Evolutionary conservation across 2,329 filamentous ascomycete species (phyloP).

Genomic region (Biscogniauxia mediterranea): DNA sequence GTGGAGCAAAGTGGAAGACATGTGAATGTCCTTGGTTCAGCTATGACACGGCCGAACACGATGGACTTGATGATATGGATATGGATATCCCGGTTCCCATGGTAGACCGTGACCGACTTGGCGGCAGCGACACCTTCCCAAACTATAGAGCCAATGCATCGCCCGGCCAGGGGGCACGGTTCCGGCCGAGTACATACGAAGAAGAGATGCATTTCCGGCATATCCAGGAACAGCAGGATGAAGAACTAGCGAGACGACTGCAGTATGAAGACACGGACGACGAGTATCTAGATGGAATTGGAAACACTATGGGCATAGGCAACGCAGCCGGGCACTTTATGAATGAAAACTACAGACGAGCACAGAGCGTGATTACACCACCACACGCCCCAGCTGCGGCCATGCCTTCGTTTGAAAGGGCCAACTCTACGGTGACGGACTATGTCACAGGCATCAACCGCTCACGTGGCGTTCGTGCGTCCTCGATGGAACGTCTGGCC

Average conservation of each 20-base stretch:
- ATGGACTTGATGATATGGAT: conserved; percentile 54
- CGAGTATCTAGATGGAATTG: conserved; percentile 37
- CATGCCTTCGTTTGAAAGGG: conserved; percentile 35
- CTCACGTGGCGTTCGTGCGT: conserved; percentile 40
- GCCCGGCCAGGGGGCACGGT: conserved; percentile 25
- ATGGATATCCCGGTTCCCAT: conserved; percentile 45
- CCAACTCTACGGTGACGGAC: conserved; percentile 34
- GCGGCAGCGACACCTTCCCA: conserved; percentile 20
- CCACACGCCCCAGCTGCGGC: conserved; percentile 30
- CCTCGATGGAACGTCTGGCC: conserved; percentile 49
- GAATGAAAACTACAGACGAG: conserved; percentile 56
- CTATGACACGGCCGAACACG: conserved; percentile 53
- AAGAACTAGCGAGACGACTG: conserved; percentile 38
- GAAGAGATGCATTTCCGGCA: conserved; percentile 47
- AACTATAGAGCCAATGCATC: conserved; percentile 30
- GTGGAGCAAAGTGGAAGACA: conserved; percentile 76
- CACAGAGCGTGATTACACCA: conserved; percentile 36
- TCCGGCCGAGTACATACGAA: conserved; percentile 40
- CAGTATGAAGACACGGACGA: conserved; percentile 37
- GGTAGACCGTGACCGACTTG: conserved; percentile 36
- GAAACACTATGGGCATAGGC: conserved; percentile 41
- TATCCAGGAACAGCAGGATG: conserved; percentile 47
- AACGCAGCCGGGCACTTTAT: conserved; percentile 58
- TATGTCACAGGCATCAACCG: conserved; percentile 46
- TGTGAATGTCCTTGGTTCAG: conserved; percentile 84